phyloP scores from a whole-genome alignment of 495 filamentous ascomycete genomes.

The Neurospora cerealis region DNA sequence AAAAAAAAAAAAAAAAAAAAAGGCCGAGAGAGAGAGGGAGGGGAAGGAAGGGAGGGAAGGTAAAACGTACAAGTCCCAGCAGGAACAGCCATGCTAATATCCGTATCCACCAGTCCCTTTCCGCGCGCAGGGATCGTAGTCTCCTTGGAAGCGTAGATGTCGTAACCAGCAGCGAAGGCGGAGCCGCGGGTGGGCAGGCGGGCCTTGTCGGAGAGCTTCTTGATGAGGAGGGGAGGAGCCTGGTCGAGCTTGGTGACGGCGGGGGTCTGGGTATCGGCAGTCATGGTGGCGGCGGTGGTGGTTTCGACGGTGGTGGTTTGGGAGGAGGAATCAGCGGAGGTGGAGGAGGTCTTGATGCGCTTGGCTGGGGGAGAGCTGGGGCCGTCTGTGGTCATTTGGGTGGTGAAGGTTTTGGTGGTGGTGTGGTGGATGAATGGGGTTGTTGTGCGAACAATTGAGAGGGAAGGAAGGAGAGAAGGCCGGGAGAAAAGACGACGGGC shows the following conservation, averaged over 20 bases:
- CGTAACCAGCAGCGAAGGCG: constrained; percentile 85
- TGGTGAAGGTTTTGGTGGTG: constrained; percentile 12
- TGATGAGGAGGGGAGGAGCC: constrained; percentile 60
- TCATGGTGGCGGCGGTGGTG: constrained; percentile 5
- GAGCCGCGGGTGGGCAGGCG: constrained; percentile 77
- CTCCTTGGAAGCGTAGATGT: constrained; percentile 66
- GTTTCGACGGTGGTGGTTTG: constrained; percentile 5
- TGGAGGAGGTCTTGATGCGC: constrained; percentile 32
- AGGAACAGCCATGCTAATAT: constrained; percentile 79
- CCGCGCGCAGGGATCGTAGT: constrained; percentile 71
- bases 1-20: too few relatives aligned
- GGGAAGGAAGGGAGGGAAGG: not conserved
- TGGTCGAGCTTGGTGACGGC: constrained; percentile 21
- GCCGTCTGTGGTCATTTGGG: constrained; percentile 41
- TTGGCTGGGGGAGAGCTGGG: constrained; percentile 38
- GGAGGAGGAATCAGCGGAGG: not conserved
- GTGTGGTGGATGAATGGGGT: not conserved
- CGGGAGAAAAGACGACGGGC: not conserved
- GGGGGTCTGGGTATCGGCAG: constrained; percentile 23
- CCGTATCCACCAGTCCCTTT: constrained; percentile 80
- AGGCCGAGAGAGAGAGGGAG: not conserved
- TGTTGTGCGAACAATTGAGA: not conserved
- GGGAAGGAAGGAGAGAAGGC: not conserved
- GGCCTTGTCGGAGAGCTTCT: constrained; percentile 68
- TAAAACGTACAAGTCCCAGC: constrained; percentile 64